Base-by-base conservation (phyloP, 345 rosid genomes). In the Eucalyptus pumila region DNA sequence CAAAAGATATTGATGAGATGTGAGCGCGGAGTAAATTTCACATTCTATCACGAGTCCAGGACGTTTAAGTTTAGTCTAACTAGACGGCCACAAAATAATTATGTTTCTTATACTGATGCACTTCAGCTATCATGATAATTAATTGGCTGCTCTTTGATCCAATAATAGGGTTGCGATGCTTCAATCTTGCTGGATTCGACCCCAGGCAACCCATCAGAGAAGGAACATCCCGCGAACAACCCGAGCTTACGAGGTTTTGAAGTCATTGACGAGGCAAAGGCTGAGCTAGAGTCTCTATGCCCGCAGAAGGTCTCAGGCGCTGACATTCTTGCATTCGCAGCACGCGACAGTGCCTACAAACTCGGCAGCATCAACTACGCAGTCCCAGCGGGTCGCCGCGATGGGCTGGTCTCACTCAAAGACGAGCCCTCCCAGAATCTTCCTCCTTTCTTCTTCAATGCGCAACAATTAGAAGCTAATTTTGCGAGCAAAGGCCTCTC, bases 131-230 rank as follows among this genome's bases (percentile, higher is more conserved):
- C 69, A 34, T 62, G 16, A 62, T 62, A 27, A 62, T 62, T 30
- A 2, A 2, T 62, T 12, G 4, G 69, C 2, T 13, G 8, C 1
- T 62, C 69, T 30, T 27, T 62, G 34, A 62, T 62, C 69, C 34
- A 62, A 30, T 62, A 27, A 62, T 30, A 91, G 92, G 92, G 92
- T 11, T 91, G 92, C 23, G 92, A 91, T 76, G 92, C 58, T 32
- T 91, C 92, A 1, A 86, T 91, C 47, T 89, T 91, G 27, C 86
- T 89, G 19, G 69, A 91, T 11, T 91, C 90, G 56, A 47, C 87
- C 7, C 83, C 86, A 30, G 87, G 85, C 21, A 87, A 85, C 89
- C 42, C 30, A 40, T 87, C 90, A 10, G 92, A 91, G 80, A 87
- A 87, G 47, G 92, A 91, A 60, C 89, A 87, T 85, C 89, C 86